Evolutionary conservation across 139 green algal genomes (phyloP), one percentile per base, ranked within the genome.

Genomic region (Coccomyxa sp.): DNA sequence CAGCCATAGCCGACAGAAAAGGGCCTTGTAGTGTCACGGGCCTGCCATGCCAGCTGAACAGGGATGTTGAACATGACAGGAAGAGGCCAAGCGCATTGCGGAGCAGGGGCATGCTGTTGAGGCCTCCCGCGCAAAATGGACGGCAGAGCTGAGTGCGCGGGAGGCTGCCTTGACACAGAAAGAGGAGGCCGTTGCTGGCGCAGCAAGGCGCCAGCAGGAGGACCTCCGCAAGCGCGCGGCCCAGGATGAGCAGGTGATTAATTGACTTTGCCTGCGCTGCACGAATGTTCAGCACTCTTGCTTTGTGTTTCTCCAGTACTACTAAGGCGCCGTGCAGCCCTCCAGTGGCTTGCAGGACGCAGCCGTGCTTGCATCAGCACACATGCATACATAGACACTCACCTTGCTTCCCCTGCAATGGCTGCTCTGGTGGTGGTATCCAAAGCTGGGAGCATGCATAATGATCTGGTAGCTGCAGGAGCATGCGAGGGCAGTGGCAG

Each of bases 161-260:
- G 82, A 84, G 72, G 54, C 71, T 2, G 71, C 40, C 31, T 37
- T 87, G 58, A 31, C 58, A 4, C 29, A 38, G 2, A 76, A 74
- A 7, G 82, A 87, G 79, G 71, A 84, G 12, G 75, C 78, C 29
- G 37, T 78, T 34, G 79, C 70, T 12, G 72, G 31, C 0, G 76
- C 73, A 0, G 39, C 70, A 16, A 39, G 68, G 5, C 73, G 76
- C n/a, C 81, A 55, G 50, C 81, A 84, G 38, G 78, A 39, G 37
- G 76, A 83, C 18, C 73, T 75, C 22, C 55, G 44, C 16, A 36
- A 72, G 24, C 39, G 68, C 14, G 14, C 36, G 0, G 84, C 40
- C 4, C 77, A 79, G 24, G 84, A 88, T 27, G 82, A 88, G 55
- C 74, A 78, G 77, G 77, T 81, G 4, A 31, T 22, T 34, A 12